A percentile compares a stretch with the other conserved stretches of the same genome.
These are phyloP conservation scores for Aspergillus taichungensis DNA, from an alignment of 495 filamentous ascomycete genomes.

Conservation along the genomic window DNA sequence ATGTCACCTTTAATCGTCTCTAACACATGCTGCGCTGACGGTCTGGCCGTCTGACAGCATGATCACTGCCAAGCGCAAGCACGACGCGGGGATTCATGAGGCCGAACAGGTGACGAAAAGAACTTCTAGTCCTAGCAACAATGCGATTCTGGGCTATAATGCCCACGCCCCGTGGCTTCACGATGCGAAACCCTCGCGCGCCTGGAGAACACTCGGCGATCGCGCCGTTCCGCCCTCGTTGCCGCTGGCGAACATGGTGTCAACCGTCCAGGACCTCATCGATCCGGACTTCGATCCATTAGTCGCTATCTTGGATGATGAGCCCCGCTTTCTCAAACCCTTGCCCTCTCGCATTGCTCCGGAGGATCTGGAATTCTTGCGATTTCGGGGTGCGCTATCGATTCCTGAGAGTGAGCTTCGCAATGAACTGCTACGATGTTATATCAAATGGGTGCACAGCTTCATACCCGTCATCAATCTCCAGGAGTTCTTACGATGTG, in stretches of 20 bases:
- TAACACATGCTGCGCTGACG: not conserved
- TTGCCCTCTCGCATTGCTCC: slow-evolving; percentile 44
- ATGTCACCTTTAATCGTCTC: slow-evolving; percentile 1
- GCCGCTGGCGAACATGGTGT: slow-evolving; percentile 34
- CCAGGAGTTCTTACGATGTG: slow-evolving; percentile 55
- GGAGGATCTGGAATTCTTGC: slow-evolving; percentile 66
- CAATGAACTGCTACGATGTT: slow-evolving; percentile 62
- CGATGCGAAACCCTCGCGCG: slow-evolving; percentile 18
- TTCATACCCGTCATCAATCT: slow-evolving; percentile 77
- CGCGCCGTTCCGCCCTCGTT: slow-evolving; percentile 27
- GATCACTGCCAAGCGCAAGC: slow-evolving; percentile 22
- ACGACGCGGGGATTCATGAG: slow-evolving; percentile 12
- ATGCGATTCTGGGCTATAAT: slow-evolving; percentile 19
- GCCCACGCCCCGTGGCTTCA: slow-evolving; percentile 31
- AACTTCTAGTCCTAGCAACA: slow-evolving; percentile 8
- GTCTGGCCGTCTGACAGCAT: not conserved
- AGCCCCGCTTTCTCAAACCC: slow-evolving; percentile 45
- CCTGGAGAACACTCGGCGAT: slow-evolving; percentile 23
- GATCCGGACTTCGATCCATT: slow-evolving; percentile 38
- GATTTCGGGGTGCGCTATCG: slow-evolving; percentile 61
- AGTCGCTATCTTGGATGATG: slow-evolving; percentile 33
- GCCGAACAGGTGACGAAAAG: slow-evolving; percentile 15
- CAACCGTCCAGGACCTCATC: slow-evolving; percentile 34
- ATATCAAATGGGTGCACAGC: slow-evolving; percentile 76
- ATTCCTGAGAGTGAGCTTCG: slow-evolving; percentile 57